These are phyloP conservation scores for Euphorbia pulcherrima DNA, from an alignment of 345 rosid genomes.

Conservation along the genomic window DNA sequence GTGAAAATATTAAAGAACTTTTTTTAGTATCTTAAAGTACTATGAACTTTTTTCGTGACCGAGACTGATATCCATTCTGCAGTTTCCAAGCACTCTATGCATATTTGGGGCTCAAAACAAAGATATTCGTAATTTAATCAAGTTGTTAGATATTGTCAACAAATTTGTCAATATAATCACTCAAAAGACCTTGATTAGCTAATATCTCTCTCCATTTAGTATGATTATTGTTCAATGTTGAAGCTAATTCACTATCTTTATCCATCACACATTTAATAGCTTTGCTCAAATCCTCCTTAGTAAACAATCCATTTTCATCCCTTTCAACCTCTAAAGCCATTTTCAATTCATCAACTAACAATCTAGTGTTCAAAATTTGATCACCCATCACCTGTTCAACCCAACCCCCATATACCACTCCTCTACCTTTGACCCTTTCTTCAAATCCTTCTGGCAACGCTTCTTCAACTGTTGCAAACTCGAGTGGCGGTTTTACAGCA, in stretches of 20 bases:
- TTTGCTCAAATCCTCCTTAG: conserved; percentile 25
- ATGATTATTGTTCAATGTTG: conserved; percentile 19
- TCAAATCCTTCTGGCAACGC: conserved; percentile 35
- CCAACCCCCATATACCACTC: conserved; percentile 3
- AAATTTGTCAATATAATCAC: conserved; percentile 9
- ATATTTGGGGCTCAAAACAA: no score
- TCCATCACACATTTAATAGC: conserved; percentile 32
- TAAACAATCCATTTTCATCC: conserved; percentile 33
- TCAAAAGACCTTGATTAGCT: neutral
- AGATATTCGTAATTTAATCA: no score
- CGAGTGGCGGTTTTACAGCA: neutral
- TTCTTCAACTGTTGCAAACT: neutral
- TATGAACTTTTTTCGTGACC: no score
- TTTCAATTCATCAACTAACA: conserved; percentile 48
- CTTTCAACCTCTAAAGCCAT: conserved; percentile 57
- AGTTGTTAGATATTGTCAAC: conserved; percentile 1
- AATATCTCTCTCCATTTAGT: conserved; percentile 20
- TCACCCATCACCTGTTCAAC: conserved; percentile 46
- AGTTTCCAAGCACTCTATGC: no score
- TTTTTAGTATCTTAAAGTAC: no score
- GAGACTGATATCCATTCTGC: no score
- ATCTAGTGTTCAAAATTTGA: conserved; percentile 56
- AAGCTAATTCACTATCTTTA: conserved; percentile 28
- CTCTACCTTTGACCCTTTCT: conserved; percentile 21
- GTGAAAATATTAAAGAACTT: no score